Conservation (phyloP, 805 yeast species). For the Cyberlindnera mycetangii region DNA sequence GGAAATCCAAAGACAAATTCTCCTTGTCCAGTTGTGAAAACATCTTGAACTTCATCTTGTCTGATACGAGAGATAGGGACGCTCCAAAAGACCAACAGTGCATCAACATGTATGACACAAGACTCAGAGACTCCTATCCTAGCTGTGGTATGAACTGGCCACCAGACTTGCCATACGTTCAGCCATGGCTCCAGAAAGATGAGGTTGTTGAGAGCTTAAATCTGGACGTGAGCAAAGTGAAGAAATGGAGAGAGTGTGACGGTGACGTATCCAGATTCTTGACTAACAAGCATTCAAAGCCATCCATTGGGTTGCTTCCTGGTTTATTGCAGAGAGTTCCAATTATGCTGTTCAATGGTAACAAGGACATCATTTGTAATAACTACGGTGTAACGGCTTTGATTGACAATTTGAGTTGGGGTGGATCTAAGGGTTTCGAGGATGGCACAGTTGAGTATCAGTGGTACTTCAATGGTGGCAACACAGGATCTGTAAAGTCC, state of each 20-base stretch:
- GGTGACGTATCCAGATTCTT: slow-evolving; percentile 51
- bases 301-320: slow-evolving; percentile 69
- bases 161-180: slow-evolving; percentile 48
- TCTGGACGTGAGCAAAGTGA: slow-evolving; percentile 38
- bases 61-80: slow-evolving; percentile 30
- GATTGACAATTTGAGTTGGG: slow-evolving; percentile 63
- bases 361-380: slow-evolving; percentile 86
- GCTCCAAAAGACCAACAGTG: slow-evolving; percentile 49
- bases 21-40: slow-evolving; percentile 44
- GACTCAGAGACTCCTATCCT: slow-evolving; percentile 70
- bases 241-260: slow-evolving; percentile 77
- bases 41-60: slow-evolving; percentile 32
- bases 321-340: slow-evolving; percentile 53
- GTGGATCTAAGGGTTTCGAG: slow-evolving; percentile 42
- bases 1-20: slow-evolving; percentile 25
- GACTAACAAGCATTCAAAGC: slow-evolving; percentile 48
- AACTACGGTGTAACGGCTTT: slow-evolving; percentile 68
- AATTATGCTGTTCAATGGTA: slow-evolving; percentile 79
- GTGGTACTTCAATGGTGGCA: slow-evolving; percentile 47
- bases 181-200: slow-evolving; percentile 47
- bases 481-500: slow-evolving; percentile 44
- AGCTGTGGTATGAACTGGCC: slow-evolving; percentile 96
- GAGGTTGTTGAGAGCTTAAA: slow-evolving; percentile 53
- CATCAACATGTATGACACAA: slow-evolving; percentile 78
- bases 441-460: slow-evolving; percentile 26